phyloP scores from a whole-genome alignment of 1,139 yeast genomes.

The Eremothecium gossypii region DNA sequence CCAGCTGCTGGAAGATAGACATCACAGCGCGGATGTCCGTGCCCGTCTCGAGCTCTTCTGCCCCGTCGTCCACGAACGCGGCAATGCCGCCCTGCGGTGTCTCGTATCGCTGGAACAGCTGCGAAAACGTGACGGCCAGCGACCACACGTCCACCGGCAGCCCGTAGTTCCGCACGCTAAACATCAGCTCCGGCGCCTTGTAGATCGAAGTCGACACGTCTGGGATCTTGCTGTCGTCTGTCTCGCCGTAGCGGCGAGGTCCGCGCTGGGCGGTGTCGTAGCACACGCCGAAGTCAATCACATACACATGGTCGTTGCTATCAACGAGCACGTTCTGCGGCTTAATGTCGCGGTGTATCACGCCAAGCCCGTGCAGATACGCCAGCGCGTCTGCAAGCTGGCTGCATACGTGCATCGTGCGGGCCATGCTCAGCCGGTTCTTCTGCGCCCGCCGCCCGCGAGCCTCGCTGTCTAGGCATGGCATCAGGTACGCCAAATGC shows the following conservation, averaged over 20 bases:
- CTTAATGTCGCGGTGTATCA: slow-evolving; percentile 86
- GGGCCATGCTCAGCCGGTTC: slow-evolving; percentile 17
- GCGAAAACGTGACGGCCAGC: slow-evolving; percentile 57
- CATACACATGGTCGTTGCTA: slow-evolving; percentile 29
- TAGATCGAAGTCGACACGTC: slow-evolving; percentile 74
- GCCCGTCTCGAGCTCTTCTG: slow-evolving; percentile 31
- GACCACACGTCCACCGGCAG: slow-evolving; percentile 75
- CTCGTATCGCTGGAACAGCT: slow-evolving; percentile 44
- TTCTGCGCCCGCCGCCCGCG: slow-evolving; percentile 4
- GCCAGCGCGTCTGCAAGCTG: slow-evolving; percentile 43
- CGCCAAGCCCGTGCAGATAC: slow-evolving; percentile 44
- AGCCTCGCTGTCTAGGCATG: not conserved
- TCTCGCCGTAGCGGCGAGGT: slow-evolving; percentile 34
- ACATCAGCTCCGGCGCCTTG: slow-evolving; percentile 77
- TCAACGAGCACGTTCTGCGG: slow-evolving; percentile 64
- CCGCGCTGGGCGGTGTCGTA: slow-evolving; percentile 30
- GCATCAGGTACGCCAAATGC: slow-evolving; percentile 22
- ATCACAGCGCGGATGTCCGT: slow-evolving; percentile 61
- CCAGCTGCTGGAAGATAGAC: slow-evolving; percentile 54
- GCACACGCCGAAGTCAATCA: slow-evolving; percentile 79
- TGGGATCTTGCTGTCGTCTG: slow-evolving; percentile 43
- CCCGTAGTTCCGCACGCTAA: slow-evolving; percentile 57
- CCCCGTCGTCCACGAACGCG: slow-evolving; percentile 26
- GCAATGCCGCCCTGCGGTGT: slow-evolving; percentile 16
- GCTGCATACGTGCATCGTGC: slow-evolving; percentile 30